These are phyloP conservation scores for Smallanthus sonchifolius DNA, from an alignment of 129 eudicot species.

Conservation along the genomic window DNA sequence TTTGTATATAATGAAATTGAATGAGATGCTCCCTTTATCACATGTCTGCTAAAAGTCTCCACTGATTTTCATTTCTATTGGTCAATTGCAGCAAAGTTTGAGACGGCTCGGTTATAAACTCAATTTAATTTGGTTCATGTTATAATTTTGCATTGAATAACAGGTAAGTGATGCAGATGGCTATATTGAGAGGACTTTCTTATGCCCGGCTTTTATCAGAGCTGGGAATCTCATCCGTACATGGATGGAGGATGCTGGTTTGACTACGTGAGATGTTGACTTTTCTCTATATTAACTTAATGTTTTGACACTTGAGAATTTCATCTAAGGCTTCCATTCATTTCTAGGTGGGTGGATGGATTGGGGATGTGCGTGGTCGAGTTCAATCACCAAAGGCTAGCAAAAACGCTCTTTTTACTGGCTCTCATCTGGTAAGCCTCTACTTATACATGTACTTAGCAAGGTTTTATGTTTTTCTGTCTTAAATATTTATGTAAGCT, in stretches of 20 bases:
- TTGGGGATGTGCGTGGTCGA: conserved; percentile 96
- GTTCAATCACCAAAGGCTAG: conserved; percentile 49
- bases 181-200: conserved; percentile 86
- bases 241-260: conserved; percentile 99
- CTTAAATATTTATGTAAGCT: no score
- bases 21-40: neutral
- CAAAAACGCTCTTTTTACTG: conserved; percentile 68
- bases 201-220: conserved; percentile 81
- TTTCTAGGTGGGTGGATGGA: conserved; percentile 89
- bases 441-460: no score
- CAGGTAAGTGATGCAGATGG: conserved; percentile 85
- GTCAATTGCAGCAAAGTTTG: neutral
- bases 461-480: no score
- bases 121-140: neutral
- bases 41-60: neutral
- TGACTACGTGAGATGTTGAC: conserved; percentile 67
- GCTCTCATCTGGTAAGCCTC: conserved; percentile 81
- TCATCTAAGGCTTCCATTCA: conserved; percentile 13
- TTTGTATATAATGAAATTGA: no score
- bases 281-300: conserved; percentile 1
- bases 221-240: conserved; percentile 70
- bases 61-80: no score
- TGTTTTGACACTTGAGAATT: neutral
- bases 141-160: conserved; percentile 8
- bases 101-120: neutral